Evolutionary conservation across 2,329 filamentous ascomycete genomes (phyloP).

Genomic region (Neopestalotiopsis sp.): DNA sequence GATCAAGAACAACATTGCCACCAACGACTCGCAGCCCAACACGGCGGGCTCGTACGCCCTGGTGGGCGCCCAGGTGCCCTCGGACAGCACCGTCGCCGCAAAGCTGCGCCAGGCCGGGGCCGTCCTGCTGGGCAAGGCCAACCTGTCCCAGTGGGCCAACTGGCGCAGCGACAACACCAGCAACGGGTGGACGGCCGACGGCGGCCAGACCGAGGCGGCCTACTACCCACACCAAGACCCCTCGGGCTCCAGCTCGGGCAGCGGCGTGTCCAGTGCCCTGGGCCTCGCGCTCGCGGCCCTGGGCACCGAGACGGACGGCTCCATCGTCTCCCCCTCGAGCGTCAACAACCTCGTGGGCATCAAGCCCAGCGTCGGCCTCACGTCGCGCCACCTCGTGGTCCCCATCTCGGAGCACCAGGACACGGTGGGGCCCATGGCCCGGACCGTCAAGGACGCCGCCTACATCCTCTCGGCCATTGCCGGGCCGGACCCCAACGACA

Average conservation of each 20-base stretch:
- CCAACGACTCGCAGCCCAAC: constrained; percentile 65
- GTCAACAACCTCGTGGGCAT: constrained; percentile 68
- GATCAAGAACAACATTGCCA: constrained; percentile 72
- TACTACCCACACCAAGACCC: constrained; percentile 69
- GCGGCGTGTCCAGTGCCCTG: constrained; percentile 62
- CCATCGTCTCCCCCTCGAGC: constrained; percentile 59
- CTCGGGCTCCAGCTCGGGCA: constrained; percentile 65
- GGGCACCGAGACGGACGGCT: constrained; percentile 68
- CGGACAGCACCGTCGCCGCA: constrained; percentile 62
- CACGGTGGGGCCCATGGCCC: constrained; percentile 67
- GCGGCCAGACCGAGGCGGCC: constrained; percentile 65
- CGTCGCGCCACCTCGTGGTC: constrained; percentile 65
- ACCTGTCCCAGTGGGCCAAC: constrained; percentile 69
- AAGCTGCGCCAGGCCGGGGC: constrained; percentile 66
- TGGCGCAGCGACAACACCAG: constrained; percentile 60
- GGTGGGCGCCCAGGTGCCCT: constrained; percentile 58
- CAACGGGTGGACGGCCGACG: constrained; percentile 69
- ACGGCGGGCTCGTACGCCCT: constrained; percentile 68
- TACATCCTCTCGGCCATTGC: constrained; percentile 67
- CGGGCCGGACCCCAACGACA: constrained; percentile 64
- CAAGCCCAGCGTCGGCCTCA: constrained; percentile 70
- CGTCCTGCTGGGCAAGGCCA: constrained; percentile 70
- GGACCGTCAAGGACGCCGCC: constrained; percentile 69
- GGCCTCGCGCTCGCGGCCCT: constrained; percentile 63
- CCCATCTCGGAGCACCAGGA: constrained; percentile 70